A percentile compares a stretch with the other conserved stretches of the same genome.
phyloP scores from a whole-genome alignment of 176 grass and related monocot species.

The Hsuehochloa calcarea region DNA sequence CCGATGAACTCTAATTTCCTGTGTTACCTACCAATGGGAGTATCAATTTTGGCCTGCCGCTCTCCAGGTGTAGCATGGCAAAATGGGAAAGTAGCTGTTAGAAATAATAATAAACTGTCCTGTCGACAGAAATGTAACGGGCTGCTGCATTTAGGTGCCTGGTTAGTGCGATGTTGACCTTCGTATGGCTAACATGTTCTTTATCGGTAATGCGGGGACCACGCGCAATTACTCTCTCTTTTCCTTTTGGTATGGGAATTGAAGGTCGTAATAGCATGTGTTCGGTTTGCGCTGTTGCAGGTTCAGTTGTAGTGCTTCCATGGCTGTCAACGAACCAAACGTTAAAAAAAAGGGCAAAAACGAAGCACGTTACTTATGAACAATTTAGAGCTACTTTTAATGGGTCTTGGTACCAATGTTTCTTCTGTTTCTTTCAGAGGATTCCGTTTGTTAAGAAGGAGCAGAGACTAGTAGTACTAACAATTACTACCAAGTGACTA shows the following conservation, averaged over 20 bases:
- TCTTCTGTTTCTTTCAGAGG: not conserved
- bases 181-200: not conserved
- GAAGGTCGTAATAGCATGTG: not conserved
- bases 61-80: not conserved
- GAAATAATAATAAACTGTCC: not conserved
- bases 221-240: not conserved
- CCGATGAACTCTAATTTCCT: too few species aligned
- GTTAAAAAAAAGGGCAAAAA: not conserved
- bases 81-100: not conserved
- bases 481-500: too few species aligned
- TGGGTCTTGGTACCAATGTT: not conserved
- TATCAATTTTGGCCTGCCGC: not conserved
- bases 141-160: not conserved
- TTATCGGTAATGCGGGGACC: not conserved
- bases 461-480: not conserved
- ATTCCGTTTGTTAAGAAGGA: not conserved
- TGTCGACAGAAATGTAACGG: not conserved
- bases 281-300: not conserved
- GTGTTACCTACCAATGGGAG: too few species aligned
- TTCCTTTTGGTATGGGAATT: not conserved
- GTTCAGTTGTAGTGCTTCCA: not conserved
- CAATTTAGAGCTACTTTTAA: not conserved
- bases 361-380: not conserved
- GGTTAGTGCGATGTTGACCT: slow-evolving; percentile 29
- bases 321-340: not conserved